Evolutionary conservation across 2,329 filamentous ascomycete species (phyloP).

Genomic region (Microthyrium microscopicum): DNA sequence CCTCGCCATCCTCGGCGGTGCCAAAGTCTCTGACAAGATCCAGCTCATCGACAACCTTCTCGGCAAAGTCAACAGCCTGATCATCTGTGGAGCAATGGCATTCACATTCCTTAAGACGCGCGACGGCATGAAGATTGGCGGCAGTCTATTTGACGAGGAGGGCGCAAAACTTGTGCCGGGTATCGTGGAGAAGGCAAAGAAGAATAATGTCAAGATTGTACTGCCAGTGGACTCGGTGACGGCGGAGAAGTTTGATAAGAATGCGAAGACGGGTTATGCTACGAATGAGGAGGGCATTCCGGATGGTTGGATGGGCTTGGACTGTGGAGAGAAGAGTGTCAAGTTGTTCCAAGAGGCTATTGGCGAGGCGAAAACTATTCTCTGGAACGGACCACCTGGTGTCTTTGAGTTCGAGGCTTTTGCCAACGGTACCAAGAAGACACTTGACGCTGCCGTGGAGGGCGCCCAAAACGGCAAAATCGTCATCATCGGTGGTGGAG

Average conservation of each 20-base stretch:
- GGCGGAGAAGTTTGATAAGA: conserved; percentile 80
- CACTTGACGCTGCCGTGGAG: conserved; percentile 71
- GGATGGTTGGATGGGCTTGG: conserved; percentile 95
- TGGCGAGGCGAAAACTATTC: conserved; percentile 77
- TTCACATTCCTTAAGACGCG: conserved; percentile 99
- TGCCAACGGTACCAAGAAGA: conserved; percentile 79
- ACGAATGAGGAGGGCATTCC: conserved; percentile 81
- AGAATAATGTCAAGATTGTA: conserved; percentile 87
- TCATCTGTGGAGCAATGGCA: conserved; percentile 96
- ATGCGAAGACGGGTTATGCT: conserved; percentile 66
- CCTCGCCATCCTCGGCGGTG: conserved; percentile 93
- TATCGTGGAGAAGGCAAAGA: conserved; percentile 89
- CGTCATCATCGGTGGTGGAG: conserved; percentile 95
- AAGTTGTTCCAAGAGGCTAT: conserved; percentile 82
- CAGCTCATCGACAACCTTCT: conserved; percentile 98
- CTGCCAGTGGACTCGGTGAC: conserved; percentile 92
- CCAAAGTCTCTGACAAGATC: conserved; percentile 99
- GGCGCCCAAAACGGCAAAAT: conserved; percentile 75
- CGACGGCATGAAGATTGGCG: conserved; percentile 74
- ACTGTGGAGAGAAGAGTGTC: conserved; percentile 79
- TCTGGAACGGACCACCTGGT: conserved; percentile 96
- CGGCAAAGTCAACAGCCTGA: conserved; percentile 90
- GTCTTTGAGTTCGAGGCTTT: conserved; percentile 97
- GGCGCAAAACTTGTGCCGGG: conserved; percentile 80
- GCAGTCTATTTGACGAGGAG: conserved; percentile 82